phyloP scores from a whole-genome alignment of 768 basidiomycete species.

The Coprinopsis sp. region DNA sequence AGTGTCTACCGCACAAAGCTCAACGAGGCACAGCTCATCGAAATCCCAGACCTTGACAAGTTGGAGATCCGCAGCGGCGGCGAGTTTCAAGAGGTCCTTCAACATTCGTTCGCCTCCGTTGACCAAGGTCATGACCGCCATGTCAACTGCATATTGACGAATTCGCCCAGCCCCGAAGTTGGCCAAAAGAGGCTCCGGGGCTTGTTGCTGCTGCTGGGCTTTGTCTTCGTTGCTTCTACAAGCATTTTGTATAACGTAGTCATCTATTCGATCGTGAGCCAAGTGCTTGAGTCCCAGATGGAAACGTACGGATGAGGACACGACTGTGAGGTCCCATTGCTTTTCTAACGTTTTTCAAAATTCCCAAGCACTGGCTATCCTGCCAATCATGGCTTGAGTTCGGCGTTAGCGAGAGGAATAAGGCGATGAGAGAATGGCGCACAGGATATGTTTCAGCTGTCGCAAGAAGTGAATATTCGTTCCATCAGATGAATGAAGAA shows the following conservation, averaged over 20 bases:
- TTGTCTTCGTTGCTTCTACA: slow-evolving; percentile 11
- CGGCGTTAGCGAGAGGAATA: background rate
- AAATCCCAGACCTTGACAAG: no score
- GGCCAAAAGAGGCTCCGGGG: slow-evolving; percentile 41
- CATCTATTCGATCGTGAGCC: slow-evolving; percentile 20
- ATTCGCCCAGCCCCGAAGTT: slow-evolving; percentile 41
- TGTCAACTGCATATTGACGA: no score
- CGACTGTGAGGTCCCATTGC: slow-evolving; percentile 31
- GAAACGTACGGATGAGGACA: slow-evolving; percentile 31
- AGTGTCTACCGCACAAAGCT: no score
- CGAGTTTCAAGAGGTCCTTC: no score
- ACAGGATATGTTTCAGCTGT: slow-evolving; percentile 34
- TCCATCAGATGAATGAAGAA: background rate
- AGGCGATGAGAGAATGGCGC: no score
- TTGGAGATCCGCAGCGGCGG: no score
- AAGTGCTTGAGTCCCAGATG: background rate
- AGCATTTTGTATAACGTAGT: slow-evolving; percentile 30
- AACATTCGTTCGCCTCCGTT: no score
- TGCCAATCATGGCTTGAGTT: slow-evolving; percentile 38
- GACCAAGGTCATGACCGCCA: no score
- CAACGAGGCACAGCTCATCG: no score
- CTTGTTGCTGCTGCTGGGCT: slow-evolving; percentile 15
- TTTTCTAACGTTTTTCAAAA: slow-evolving; percentile 30
- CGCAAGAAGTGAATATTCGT: background rate
- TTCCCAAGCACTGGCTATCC: slow-evolving; percentile 27